phyloP scores from a whole-genome alignment of 2,329 filamentous ascomycete species.

The Cercospora sp. region DNA sequence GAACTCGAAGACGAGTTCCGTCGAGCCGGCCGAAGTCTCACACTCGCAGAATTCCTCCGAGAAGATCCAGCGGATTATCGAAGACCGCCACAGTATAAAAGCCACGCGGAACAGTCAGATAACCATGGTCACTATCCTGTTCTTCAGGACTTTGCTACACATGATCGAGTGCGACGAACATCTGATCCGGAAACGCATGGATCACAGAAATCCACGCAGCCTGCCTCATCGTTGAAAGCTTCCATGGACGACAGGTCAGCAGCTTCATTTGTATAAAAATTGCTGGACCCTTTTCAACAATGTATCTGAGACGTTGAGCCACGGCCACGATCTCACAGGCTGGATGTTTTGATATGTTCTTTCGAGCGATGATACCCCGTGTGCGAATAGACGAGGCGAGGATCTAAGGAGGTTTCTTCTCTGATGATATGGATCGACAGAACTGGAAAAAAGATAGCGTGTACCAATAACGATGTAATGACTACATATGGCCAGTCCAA shows the following conservation, averaged over 20 bases:
- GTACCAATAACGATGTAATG: neutral
- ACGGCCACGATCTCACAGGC: neutral
- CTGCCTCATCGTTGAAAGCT: neutral
- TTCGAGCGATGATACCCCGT: neutral
- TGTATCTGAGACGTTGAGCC: neutral
- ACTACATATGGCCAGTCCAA: neutral
- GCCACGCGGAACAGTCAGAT: neutral
- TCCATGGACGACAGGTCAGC: slow-evolving; percentile 5
- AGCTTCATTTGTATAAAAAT: slow-evolving; percentile 7
- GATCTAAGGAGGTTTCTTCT: neutral
- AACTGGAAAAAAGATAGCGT: neutral
- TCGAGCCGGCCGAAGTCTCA: slow-evolving; percentile 5
- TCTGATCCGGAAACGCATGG: slow-evolving; percentile 3
- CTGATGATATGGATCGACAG: neutral
- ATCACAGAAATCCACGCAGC: slow-evolving; percentile 1
- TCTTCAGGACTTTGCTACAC: neutral
- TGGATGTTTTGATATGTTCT: neutral
- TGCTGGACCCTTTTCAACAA: neutral
- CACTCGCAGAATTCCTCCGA: slow-evolving; percentile 6
- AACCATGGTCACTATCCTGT: neutral
- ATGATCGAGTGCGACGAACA: neutral
- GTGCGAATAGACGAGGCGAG: neutral
- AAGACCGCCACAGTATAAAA: neutral
- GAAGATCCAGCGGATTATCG: neutral
- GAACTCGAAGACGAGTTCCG: slow-evolving; percentile 10